phyloP scores from a whole-genome alignment of 2,329 filamentous ascomycete genomes.

The Cytospora schulzeri region DNA sequence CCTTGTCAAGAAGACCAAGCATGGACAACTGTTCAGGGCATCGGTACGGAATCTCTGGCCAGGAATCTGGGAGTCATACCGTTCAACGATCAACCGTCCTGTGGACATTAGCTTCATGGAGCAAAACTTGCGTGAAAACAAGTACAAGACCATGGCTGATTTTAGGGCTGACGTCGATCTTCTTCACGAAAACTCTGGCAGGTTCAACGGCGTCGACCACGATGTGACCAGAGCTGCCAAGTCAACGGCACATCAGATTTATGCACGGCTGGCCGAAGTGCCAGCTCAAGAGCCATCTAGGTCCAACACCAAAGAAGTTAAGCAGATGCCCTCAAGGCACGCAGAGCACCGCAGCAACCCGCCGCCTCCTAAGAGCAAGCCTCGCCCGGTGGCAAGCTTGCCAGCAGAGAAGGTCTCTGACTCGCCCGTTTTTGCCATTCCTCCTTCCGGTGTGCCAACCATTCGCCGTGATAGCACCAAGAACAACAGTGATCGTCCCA shows the following conservation, averaged over 20 bases:
- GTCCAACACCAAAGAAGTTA: conserved; percentile 62
- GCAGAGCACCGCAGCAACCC: conserved; percentile 47
- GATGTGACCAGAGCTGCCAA: conserved; percentile 63
- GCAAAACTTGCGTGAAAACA: conserved; percentile 69
- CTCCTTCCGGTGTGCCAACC: conserved; percentile 75
- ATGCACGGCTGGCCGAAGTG: conserved; percentile 48
- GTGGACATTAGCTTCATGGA: conserved; percentile 88
- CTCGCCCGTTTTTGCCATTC: conserved; percentile 66
- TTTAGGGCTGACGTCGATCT: conserved; percentile 75
- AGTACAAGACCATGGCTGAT: conserved; percentile 69
- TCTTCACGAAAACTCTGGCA: conserved; percentile 75
- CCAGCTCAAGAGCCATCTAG: conserved; percentile 59
- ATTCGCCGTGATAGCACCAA: conserved; percentile 85
- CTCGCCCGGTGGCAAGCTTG: conserved; percentile 36
- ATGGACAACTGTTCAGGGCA: conserved; percentile 72
- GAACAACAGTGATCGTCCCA: conserved; percentile 76
- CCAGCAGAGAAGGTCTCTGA: conserved; percentile 39
- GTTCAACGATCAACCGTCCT: conserved; percentile 58
- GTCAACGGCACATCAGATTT: conserved; percentile 58
- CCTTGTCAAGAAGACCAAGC: conserved; percentile 83
- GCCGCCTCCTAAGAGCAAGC: conserved; percentile 36
- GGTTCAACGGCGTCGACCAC: conserved; percentile 83
- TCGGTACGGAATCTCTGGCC: conserved; percentile 79
- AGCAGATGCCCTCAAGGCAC: conserved; percentile 49
- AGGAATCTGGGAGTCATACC: conserved; percentile 71